Conservation (phyloP, 805 yeast species). For the Yarrowia sp. region DNA sequence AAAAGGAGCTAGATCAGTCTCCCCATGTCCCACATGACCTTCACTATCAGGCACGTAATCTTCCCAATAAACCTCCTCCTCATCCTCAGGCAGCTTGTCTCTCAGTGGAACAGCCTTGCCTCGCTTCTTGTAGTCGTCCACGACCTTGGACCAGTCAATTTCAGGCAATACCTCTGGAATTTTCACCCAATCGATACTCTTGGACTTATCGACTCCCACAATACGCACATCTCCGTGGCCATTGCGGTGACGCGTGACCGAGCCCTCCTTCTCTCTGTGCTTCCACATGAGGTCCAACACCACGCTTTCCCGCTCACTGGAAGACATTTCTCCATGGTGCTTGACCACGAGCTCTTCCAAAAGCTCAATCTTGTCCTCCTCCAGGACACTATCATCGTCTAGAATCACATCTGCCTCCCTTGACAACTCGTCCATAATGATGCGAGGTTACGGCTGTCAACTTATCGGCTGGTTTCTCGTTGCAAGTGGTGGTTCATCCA, state of each 20-base stretch:
- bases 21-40: slow-evolving; percentile 24
- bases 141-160: slow-evolving; percentile 39
- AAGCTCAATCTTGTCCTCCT: slow-evolving; percentile 54
- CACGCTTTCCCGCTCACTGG: slow-evolving; percentile 50
- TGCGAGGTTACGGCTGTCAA: slow-evolving; percentile 14
- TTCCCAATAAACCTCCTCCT: slow-evolving; percentile 39
- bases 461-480: background rate
- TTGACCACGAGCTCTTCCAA: slow-evolving; percentile 51
- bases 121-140: slow-evolving; percentile 22
- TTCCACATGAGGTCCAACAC: slow-evolving; percentile 55
- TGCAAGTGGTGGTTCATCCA: slow-evolving; percentile 18
- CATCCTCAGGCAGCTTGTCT: slow-evolving; percentile 28
- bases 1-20: slow-evolving; percentile 49
- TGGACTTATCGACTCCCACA: slow-evolving; percentile 35
- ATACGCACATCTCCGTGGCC: slow-evolving; percentile 15
- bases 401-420: slow-evolving; percentile 49
- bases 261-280: slow-evolving; percentile 49
- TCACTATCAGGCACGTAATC: slow-evolving; percentile 36
- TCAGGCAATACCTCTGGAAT: slow-evolving; percentile 41
- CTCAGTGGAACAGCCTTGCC: slow-evolving; percentile 23
- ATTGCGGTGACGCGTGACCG: slow-evolving; percentile 23
- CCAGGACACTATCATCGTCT: slow-evolving; percentile 48
- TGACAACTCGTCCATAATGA: slow-evolving; percentile 28
- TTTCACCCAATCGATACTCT: slow-evolving; percentile 32
- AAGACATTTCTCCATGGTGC: slow-evolving; percentile 41